Percentiles rank a stretch among this genome's conserved stretches.
phyloP scores from a whole-genome alignment of 2,329 filamentous ascomycete species.

The Trematosphaeria pertusa region DNA sequence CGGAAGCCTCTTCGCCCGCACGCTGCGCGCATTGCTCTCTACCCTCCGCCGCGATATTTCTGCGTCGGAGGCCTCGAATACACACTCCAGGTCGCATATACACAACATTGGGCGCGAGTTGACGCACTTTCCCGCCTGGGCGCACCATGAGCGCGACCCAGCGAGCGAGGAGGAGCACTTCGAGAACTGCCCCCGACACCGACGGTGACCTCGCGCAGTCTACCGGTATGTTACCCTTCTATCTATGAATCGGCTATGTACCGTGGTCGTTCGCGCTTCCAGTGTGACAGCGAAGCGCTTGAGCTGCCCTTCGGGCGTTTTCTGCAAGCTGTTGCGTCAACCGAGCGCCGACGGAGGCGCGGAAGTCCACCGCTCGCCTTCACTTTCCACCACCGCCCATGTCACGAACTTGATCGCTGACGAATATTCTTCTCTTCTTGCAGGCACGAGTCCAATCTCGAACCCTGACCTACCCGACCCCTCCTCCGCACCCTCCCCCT shows the following conservation, averaged over 20 bases:
- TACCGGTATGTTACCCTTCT: slow-evolving; percentile 28
- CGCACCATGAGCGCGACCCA: slow-evolving; percentile 51
- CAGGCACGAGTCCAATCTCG: slow-evolving; percentile 24
- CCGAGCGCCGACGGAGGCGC: slow-evolving; percentile 22
- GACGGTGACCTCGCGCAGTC: slow-evolving; percentile 23
- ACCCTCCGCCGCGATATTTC: slow-evolving; percentile 18
- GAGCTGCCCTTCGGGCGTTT: slow-evolving; percentile 16
- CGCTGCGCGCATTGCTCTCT: slow-evolving; percentile 27
- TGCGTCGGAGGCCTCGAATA: slow-evolving; percentile 23
- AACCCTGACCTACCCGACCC: slow-evolving; percentile 22
- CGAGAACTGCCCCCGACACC: slow-evolving; percentile 39
- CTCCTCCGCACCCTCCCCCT: slow-evolving; percentile 57
- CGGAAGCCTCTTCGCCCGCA: slow-evolving; percentile 37
- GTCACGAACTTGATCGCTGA: slow-evolving; percentile 11
- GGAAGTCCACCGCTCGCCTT: slow-evolving; percentile 11
- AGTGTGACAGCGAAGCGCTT: background rate
- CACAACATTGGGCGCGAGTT: slow-evolving; percentile 32
- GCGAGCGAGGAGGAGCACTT: slow-evolving; percentile 46
- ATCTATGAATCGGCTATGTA: background rate
- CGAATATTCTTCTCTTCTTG: slow-evolving; percentile 1
- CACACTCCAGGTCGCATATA: slow-evolving; percentile 8
- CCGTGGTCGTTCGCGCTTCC: background rate
- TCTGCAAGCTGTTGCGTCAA: slow-evolving; percentile 24
- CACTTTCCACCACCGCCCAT: slow-evolving; percentile 1
- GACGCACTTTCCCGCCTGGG: slow-evolving; percentile 38